phyloP scores from a whole-genome alignment of 306 rosid species.

The Rubus parviflorus region DNA sequence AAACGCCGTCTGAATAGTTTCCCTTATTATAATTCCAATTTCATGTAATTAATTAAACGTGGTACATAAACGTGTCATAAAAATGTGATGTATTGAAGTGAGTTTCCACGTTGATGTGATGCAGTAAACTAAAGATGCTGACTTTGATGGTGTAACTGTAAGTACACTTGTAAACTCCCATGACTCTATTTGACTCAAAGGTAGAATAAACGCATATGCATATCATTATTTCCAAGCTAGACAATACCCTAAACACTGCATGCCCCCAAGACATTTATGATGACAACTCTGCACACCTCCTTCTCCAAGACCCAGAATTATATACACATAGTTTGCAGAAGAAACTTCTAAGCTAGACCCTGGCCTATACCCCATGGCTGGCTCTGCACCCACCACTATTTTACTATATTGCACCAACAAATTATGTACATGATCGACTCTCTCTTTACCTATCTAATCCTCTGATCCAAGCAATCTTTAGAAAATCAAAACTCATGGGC shows the following conservation, averaged over 20 bases:
- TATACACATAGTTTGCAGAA: slow-evolving; percentile 12
- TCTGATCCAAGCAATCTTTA: slow-evolving; percentile 15
- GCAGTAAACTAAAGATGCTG: background rate
- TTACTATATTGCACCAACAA: background rate
- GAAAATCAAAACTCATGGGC: background rate
- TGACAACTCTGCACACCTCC: slow-evolving; percentile 31
- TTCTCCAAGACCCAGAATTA: slow-evolving; percentile 20
- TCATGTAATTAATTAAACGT: no score
- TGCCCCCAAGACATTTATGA: slow-evolving; percentile 33
- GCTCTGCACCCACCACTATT: slow-evolving; percentile 3
- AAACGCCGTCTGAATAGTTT: no score
- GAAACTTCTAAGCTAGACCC: slow-evolving; percentile 21
- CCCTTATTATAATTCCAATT: no score
- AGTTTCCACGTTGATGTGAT: no score
- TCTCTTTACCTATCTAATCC: slow-evolving; percentile 13
- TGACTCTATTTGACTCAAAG: background rate
- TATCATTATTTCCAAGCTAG: slow-evolving; percentile 25
- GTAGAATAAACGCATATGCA: slow-evolving; percentile 6
- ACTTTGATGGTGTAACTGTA: background rate
- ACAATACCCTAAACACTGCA: slow-evolving; percentile 9
- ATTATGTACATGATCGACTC: background rate
- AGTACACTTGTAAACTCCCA: background rate
- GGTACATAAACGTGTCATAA: no score
- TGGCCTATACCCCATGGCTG: background rate
- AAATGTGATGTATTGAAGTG: no score